Conservation (phyloP, 495 filamentous ascomycete species). For the Penicillium roqueforti region DNA sequence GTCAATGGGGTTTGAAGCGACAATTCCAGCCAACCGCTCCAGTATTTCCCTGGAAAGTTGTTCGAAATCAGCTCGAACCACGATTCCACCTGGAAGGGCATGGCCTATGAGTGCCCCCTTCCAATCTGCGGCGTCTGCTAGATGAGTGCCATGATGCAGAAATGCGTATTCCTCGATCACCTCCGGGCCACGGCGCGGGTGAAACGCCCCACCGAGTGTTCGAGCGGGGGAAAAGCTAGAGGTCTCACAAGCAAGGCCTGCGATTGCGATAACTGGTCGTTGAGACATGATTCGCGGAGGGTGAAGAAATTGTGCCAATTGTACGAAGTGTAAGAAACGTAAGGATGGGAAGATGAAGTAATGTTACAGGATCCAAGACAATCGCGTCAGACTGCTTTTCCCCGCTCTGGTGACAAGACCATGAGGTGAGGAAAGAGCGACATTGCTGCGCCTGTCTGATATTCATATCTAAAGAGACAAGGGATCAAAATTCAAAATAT, state of each 20-base stretch:
- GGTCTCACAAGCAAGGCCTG: conserved; percentile 54
- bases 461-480: no score
- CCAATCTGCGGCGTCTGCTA: conserved; percentile 46
- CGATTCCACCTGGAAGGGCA: conserved; percentile 51
- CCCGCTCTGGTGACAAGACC: no score
- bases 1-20: conserved; percentile 29
- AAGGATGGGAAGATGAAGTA: no score
- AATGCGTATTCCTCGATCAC: conserved; percentile 48
- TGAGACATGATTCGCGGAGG: not conserved
- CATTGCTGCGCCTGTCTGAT: no score
- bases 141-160: conserved; percentile 35
- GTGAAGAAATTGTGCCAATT: not conserved
- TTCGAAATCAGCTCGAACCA: conserved; percentile 46
- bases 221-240: conserved; percentile 53
- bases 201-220: conserved; percentile 49
- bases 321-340: no score
- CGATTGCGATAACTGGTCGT: conserved; percentile 49
- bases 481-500: no score
- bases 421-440: no score
- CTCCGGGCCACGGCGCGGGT: conserved; percentile 45
- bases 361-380: no score
- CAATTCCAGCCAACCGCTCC: conserved; percentile 35
- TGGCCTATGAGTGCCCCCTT: conserved; percentile 51
- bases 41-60: conserved; percentile 47
- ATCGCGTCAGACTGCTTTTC: no score